These are phyloP conservation scores for Boeremia exigua DNA, from an alignment of 2,329 filamentous ascomycete genomes.

Conservation along the genomic window DNA sequence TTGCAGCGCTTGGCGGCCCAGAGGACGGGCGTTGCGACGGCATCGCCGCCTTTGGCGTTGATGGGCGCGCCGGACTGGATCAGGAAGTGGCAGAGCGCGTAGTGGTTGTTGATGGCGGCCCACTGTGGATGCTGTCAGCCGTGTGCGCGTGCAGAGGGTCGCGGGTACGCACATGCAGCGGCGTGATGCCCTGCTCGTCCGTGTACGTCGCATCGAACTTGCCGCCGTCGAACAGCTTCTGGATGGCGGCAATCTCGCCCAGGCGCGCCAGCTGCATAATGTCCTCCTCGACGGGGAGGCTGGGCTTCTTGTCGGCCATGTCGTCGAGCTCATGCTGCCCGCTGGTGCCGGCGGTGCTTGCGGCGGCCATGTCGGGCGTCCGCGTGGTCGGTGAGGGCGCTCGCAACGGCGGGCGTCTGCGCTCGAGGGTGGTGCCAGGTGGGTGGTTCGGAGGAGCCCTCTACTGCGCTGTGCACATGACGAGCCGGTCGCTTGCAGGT, in stretches of 20 bases:
- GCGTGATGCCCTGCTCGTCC: slow-evolving; percentile 93
- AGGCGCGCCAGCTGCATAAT: slow-evolving; percentile 94
- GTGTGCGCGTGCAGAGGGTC: neutral
- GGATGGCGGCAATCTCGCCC: slow-evolving; percentile 84
- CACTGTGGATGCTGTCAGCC: slow-evolving; percentile 64
- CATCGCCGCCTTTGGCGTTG: slow-evolving; percentile 95
- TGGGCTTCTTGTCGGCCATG: slow-evolving; percentile 44
- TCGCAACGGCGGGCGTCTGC: slow-evolving; percentile 5
- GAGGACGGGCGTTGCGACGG: slow-evolving; percentile 89
- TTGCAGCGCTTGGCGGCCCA: slow-evolving; percentile 97
- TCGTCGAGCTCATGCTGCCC: slow-evolving; percentile 46
- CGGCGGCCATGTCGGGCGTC: slow-evolving; percentile 39
- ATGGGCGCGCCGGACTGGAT: slow-evolving; percentile 86
- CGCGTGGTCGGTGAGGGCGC: slow-evolving; percentile 11
- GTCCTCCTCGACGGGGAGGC: slow-evolving; percentile 70
- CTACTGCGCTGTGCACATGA: slow-evolving; percentile 22
- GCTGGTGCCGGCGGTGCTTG: slow-evolving; percentile 24
- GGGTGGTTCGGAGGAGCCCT: neutral
- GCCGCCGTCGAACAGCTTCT: slow-evolving; percentile 84
- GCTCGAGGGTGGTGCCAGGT: neutral
- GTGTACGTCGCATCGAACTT: slow-evolving; percentile 82
- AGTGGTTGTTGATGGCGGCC: slow-evolving; percentile 99
- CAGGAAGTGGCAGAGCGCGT: slow-evolving; percentile 94
- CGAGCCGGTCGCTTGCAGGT: slow-evolving; percentile 1
- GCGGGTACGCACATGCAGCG: slow-evolving; percentile 76